phyloP scores from a whole-genome alignment of 1,284 basidiomycete genomes.

The Paramarasmius palmivorus region DNA sequence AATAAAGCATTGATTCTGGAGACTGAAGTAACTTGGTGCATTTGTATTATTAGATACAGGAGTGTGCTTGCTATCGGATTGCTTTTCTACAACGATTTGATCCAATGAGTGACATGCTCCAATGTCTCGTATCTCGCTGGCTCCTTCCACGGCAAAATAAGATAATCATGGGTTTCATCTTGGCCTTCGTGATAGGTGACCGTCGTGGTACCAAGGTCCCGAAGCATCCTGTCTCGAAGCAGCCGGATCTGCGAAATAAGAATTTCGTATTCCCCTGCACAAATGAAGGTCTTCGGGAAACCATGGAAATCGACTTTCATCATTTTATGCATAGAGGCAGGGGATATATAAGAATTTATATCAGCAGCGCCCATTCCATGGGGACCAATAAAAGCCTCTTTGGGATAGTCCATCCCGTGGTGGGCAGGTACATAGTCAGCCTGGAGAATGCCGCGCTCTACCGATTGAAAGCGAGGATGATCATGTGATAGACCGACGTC shows the following conservation, averaged over 20 bases:
- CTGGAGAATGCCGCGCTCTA: conserved; percentile 20
- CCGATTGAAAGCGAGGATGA: conserved; percentile 31
- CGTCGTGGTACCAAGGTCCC: conserved; percentile 43
- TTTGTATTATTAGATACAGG: no score
- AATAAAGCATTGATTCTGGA: not conserved
- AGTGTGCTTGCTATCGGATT: no score
- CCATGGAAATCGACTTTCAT: conserved; percentile 43
- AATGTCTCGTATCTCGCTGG: conserved; percentile 32
- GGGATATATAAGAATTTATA: conserved; percentile 55
- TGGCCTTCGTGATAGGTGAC: conserved; percentile 34
- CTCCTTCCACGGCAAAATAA: conserved; percentile 33
- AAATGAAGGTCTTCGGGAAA: conserved; percentile 58
- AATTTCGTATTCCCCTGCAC: conserved; percentile 53
- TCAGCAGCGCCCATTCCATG: conserved; percentile 40
- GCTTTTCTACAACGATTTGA: conserved; percentile 25
- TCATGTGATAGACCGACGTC: conserved; percentile 46
- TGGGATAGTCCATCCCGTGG: conserved; percentile 22
- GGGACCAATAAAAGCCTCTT: conserved; percentile 40
- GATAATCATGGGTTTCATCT: conserved; percentile 40
- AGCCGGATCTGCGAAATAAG: conserved; percentile 49
- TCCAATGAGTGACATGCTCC: conserved; percentile 24
- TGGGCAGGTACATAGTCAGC: conserved; percentile 40
- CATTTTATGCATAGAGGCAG: conserved; percentile 43
- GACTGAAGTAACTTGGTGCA: no score
- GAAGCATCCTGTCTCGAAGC: conserved; percentile 42